These are phyloP conservation scores for Discostella stelligeroides DNA, from an alignment of 108 stramenopile genomes.

Conservation along the genomic window DNA sequence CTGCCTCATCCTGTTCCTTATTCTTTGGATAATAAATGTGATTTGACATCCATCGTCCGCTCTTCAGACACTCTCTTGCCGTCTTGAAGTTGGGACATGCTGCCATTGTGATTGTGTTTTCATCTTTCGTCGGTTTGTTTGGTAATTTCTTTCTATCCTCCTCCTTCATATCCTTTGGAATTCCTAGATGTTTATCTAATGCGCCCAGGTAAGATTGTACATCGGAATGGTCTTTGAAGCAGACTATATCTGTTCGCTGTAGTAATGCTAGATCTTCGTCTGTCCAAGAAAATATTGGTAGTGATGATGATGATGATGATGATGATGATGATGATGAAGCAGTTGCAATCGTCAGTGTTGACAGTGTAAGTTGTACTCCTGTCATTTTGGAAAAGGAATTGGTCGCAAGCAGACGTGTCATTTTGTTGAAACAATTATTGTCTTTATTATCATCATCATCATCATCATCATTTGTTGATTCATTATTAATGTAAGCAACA, in stretches of 20 bases:
- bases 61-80: conserved; percentile 40
- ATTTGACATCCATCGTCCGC: conserved; percentile 47
- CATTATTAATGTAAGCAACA: conserved; percentile 13
- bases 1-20: conserved; percentile 10
- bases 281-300: background rate
- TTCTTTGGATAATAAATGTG: conserved; percentile 50
- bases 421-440: conserved; percentile 8
- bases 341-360: conserved; percentile 6
- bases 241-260: conserved; percentile 30
- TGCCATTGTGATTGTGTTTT: conserved; percentile 13
- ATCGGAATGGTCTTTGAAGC: conserved; percentile 17
- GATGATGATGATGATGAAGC: background rate
- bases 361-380: conserved; percentile 22
- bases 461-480: background rate
- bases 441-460: too few relatives aligned
- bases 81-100: conserved; percentile 26
- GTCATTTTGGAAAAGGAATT: conserved; percentile 41
- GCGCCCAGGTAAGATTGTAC: conserved; percentile 19
- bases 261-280: conserved; percentile 8
- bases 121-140: conserved; percentile 28
- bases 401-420: background rate
- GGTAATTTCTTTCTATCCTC: conserved; percentile 33
- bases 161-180: conserved; percentile 7
- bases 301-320: background rate
- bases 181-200: conserved; percentile 22